A percentile compares a stretch with the other conserved stretches of the same genome.
Conservation (phyloP, 495 filamentous ascomycete genomes). For the Aspergillus olivimuriae region DNA sequence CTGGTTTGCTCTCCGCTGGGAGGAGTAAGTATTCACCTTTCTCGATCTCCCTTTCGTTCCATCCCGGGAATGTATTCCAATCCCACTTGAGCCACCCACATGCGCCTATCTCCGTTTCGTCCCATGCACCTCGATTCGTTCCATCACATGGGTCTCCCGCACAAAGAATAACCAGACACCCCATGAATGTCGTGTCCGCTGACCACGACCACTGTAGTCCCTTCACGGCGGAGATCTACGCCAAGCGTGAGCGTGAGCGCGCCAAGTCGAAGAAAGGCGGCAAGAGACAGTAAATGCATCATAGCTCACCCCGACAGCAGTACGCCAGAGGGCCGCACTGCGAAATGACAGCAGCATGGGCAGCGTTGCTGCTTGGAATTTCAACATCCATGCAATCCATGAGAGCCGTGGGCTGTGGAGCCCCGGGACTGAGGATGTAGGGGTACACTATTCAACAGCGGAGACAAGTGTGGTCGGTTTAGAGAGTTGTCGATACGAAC, state of each 20-base stretch:
- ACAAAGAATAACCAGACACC: not conserved
- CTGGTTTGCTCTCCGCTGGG: slow-evolving; percentile 75
- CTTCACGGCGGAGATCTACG: slow-evolving; percentile 93
- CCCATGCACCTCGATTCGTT: too few species aligned
- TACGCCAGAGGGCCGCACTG: not conserved
- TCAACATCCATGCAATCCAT: slow-evolving; percentile 31
- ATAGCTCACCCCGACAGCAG: not conserved
- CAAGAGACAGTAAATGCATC: slow-evolving; percentile 30
- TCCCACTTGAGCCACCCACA: too few species aligned
- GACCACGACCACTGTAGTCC: slow-evolving; percentile 46
- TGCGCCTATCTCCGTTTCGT: too few species aligned
- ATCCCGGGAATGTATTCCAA: too few species aligned
- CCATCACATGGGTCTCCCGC: too few species aligned
- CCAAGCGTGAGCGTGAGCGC: slow-evolving; percentile 61
- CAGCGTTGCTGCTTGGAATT: slow-evolving; percentile 18
- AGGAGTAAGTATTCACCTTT: slow-evolving; percentile 57
- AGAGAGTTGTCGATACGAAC: too few species aligned
- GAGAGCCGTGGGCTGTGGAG: slow-evolving; percentile 6
- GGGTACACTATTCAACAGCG: too few species aligned
- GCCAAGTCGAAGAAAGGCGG: slow-evolving; percentile 34
- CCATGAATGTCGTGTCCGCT: slow-evolving; percentile 10
- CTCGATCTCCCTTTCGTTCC: not conserved
- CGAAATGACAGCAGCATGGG: not conserved
- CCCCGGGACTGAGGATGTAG: too few species aligned
- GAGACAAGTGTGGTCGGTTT: too few species aligned